A percentile compares a stretch with the other conserved stretches of the same genome.
phyloP scores from a whole-genome alignment of 208 protist genomes.

The Leishmania braziliensis region DNA sequence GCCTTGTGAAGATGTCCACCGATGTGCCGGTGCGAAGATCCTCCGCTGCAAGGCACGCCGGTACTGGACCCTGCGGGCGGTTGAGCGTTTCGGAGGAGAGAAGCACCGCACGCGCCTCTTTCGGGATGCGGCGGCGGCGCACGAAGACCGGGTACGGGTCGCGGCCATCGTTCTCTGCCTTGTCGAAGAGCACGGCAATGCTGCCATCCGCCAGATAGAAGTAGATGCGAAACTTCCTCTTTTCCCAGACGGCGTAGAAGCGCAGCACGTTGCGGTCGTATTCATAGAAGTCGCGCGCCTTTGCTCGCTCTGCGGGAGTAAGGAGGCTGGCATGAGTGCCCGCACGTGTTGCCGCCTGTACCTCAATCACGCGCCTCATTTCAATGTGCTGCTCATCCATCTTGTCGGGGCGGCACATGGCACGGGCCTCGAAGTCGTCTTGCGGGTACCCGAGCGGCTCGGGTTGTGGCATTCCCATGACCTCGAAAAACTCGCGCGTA shows the following conservation, averaged over 20 bases:
- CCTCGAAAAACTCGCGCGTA: conserved; percentile 92
- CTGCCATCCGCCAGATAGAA: conserved; percentile 97
- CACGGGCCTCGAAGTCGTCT: conserved; percentile 79
- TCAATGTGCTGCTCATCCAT: conserved; percentile 75
- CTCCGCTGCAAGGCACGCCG: conserved; percentile 57
- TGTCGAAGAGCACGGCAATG: conserved; percentile 92
- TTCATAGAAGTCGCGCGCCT: conserved; percentile 87
- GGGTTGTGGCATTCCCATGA: conserved; percentile 75
- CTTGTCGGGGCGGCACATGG: conserved; percentile 16
- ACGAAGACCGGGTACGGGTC: conserved; percentile 95
- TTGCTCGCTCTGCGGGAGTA: conserved; percentile 77
- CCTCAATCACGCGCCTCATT: conserved; percentile 86
- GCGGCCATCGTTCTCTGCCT: conserved; percentile 91
- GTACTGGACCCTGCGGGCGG: conserved; percentile 38
- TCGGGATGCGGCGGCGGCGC: conserved; percentile 88
- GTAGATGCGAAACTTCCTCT: conserved; percentile 90
- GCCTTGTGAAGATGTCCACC: conserved; percentile 80
- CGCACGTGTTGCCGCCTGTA: conserved; percentile 55
- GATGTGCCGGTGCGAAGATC: conserved; percentile 87
- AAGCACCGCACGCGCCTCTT: conserved; percentile 28
- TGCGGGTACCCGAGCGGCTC: conserved; percentile 73
- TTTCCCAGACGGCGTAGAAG: conserved; percentile 96
- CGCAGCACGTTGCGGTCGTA: conserved; percentile 96
- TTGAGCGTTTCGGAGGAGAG: conserved; percentile 75
- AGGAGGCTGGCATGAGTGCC: conserved; percentile 82